phyloP scores from a whole-genome alignment of 2,329 filamentous ascomycete species.

The Emergomyces orientalis region DNA sequence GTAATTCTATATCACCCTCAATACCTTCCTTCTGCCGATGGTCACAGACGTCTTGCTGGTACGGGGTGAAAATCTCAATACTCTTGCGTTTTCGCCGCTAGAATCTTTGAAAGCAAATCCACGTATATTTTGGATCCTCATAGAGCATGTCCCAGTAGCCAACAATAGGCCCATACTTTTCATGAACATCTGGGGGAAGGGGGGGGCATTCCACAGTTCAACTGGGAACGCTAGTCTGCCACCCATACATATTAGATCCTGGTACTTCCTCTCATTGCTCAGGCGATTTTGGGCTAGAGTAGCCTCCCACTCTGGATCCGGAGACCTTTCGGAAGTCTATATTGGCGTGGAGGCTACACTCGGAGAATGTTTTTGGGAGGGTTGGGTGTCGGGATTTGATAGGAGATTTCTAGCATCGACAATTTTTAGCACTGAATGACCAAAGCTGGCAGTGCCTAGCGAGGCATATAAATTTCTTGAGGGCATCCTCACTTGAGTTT shows the following conservation, averaged over 20 bases:
- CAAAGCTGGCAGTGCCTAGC: too few relatives aligned
- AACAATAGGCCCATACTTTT: conserved; percentile 3
- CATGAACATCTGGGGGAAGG: not conserved
- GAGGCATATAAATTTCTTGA: not conserved
- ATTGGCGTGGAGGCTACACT: not conserved
- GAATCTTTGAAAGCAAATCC: conserved; percentile 7
- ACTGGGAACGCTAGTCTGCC: conserved; percentile 4
- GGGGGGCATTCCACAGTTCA: not conserved
- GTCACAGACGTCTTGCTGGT: not conserved
- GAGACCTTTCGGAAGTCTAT: not conserved
- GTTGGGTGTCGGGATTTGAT: not conserved
- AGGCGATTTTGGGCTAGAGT: not conserved
- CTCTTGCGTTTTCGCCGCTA: conserved; percentile 5
- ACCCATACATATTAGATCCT: not conserved
- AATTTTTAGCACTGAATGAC: not conserved
- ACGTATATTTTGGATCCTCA: not conserved
- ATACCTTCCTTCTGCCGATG: conserved; percentile 8
- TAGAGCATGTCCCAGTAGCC: not conserved
- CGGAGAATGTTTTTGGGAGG: not conserved
- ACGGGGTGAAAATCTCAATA: not conserved
- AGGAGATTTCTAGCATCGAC: not conserved
- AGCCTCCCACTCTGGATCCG: not conserved
- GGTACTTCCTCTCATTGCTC: not conserved
- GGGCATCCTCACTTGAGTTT: not conserved
- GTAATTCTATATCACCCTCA: conserved; percentile 7